Evolutionary conservation across 768 basidiomycete species (phyloP), one percentile per base, ranked within the genome.

Genomic region (Tylopilus plumbeoviolaceoides): DNA sequence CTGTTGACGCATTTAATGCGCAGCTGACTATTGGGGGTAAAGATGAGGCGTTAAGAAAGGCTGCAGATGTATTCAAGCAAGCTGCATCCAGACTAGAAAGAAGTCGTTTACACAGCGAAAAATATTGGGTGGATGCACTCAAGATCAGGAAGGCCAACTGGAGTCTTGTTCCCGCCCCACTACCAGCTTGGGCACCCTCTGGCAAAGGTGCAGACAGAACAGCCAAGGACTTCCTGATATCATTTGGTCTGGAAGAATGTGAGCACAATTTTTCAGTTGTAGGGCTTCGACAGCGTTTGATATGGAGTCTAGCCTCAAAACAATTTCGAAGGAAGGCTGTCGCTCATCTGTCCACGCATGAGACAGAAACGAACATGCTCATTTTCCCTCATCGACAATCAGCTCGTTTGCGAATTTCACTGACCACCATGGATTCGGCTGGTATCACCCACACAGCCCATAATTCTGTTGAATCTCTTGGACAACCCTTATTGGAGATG

Each of bases 191-290:
- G 36, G 78, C 85, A 23, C 73, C 82, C 1, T 83, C 76, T 0
- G 89, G 86, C 14, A 89, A 89, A 69, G 87, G 87, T 25, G 81
- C 85, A 8, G 90, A 91, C 62, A 84, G 81, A 69, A 86, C 89
- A 5, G 81, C 86, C 0, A 90, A 84, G 58, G 91, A 93, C 60
- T 90, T 92, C 61, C 68, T 89, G 43, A 75, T 93, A 50, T 84
- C 87, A 4, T 91, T 84, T 60, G 89, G 89, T 12, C 69, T 93
- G 11, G 89, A 91, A 70, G 85, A 89, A 72, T 87, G 91, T 92
- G 51, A 30, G 87, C 76, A 14, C 21, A n/a, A 45, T 27, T 35
- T 20, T 40, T 6, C 18, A 14, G 15, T 17, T 21, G 8, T 35
- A 14, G 43, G n/a, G n/a, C 23, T 23, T 23, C 2, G 23, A 23